These are phyloP conservation scores for Alternaria sp. DNA, from an alignment of 2,329 filamentous ascomycete genomes.

Conservation along the genomic window DNA sequence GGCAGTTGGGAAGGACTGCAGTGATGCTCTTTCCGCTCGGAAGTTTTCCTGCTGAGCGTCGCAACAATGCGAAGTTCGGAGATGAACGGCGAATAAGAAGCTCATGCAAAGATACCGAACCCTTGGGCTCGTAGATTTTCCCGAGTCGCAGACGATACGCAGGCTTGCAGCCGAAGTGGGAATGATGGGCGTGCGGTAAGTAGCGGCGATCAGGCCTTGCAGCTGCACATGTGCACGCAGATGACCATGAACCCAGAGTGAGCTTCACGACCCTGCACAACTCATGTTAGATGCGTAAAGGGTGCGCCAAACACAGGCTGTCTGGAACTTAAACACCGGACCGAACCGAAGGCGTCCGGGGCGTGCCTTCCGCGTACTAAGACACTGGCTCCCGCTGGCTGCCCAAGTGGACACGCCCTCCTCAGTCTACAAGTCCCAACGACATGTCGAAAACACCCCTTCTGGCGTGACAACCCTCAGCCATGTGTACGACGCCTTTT, in stretches of 20 bases:
- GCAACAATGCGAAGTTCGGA: not conserved
- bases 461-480: not conserved
- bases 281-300: not conserved
- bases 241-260: not conserved
- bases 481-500: not conserved
- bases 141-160: not conserved
- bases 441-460: not conserved
- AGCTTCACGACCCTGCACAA: not conserved
- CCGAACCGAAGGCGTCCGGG: conserved; percentile 9
- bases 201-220: not conserved
- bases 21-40: not conserved
- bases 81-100: not conserved
- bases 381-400: not conserved
- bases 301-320: not conserved
- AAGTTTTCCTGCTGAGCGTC: not conserved
- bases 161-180: not conserved
- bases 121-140: not conserved
- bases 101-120: not conserved
- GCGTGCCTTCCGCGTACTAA: conserved; percentile 11
- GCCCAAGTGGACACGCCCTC: not conserved
- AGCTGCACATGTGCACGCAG: not conserved
- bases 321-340: conserved; percentile 1
- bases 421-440: not conserved
- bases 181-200: not conserved
- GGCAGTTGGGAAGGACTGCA: not conserved